A percentile compares a stretch with the other conserved stretches of the same genome.
These are phyloP conservation scores for Discostella stelligeroides DNA, from an alignment of 108 stramenopile genomes.

Conservation along the genomic window DNA sequence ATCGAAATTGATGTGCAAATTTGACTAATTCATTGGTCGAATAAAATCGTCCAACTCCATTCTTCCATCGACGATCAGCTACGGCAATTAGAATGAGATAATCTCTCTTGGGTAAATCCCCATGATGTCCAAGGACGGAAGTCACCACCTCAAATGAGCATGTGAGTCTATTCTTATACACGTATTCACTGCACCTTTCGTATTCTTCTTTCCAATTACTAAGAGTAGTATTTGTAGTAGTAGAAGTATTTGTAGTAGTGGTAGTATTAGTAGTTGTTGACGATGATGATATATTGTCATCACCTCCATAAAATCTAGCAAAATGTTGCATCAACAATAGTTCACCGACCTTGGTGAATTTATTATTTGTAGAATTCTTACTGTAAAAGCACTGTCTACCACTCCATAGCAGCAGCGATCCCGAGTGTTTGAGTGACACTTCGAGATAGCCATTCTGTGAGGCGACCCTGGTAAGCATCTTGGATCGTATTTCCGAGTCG, in stretches of 20 bases:
- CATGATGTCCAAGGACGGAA: conserved; percentile 81
- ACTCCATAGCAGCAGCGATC: conserved; percentile 86
- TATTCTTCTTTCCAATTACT: conserved; percentile 28
- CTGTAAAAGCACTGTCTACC: conserved; percentile 79
- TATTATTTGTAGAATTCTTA: conserved; percentile 78
- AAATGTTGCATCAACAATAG: conserved; percentile 78
- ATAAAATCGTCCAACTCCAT: conserved; percentile 45
- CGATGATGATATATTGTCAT: too few species aligned
- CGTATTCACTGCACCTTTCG: conserved; percentile 64
- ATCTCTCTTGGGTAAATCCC: conserved; percentile 67
- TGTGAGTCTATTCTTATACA: conserved; percentile 61
- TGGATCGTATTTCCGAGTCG: conserved; percentile 52
- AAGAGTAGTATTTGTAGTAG: neutral
- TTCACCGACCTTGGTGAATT: conserved; percentile 70
- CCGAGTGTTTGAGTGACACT: conserved; percentile 89
- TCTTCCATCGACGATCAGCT: conserved; percentile 50
- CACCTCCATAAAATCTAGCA: conserved; percentile 25
- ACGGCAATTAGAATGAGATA: conserved; percentile 82
- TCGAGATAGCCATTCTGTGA: conserved; percentile 65
- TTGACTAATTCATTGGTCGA: conserved; percentile 62
- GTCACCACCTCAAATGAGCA: conserved; percentile 83
- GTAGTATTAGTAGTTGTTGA: too few species aligned
- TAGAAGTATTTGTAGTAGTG: neutral
- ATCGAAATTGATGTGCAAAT: conserved; percentile 69
- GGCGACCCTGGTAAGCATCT: conserved; percentile 60